These are phyloP conservation scores for Stevia rebaudiana DNA, from an alignment of 140 eudicot genomes.

Conservation along the genomic window DNA sequence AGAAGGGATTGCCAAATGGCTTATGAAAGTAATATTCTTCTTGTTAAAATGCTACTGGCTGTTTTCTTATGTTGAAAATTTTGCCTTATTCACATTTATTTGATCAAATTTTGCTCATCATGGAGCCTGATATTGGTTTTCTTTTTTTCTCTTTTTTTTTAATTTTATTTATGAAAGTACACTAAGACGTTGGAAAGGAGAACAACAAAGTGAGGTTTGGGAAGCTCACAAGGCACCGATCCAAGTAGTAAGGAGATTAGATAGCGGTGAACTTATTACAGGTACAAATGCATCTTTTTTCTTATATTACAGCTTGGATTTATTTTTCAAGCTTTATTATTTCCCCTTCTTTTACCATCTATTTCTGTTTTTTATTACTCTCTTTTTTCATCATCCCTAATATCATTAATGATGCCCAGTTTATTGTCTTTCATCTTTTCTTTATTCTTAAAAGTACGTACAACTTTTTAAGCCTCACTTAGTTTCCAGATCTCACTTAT, in stretches of 20 bases:
- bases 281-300: slow-evolving; percentile 33
- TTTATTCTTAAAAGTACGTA: not conserved
- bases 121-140: slow-evolving; percentile 4
- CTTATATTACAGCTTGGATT: not conserved
- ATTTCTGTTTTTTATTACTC: not conserved
- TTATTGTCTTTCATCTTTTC: not conserved
- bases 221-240: slow-evolving; percentile 89
- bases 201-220: slow-evolving; percentile 60
- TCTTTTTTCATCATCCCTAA: not conserved
- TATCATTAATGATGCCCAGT: not conserved
- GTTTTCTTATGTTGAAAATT: slow-evolving; percentile 1
- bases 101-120: not conserved
- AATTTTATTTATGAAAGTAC: slow-evolving; percentile 59
- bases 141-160: not conserved
- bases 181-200: slow-evolving; percentile 82
- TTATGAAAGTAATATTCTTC: not conserved
- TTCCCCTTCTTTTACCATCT: not conserved
- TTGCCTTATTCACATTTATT: slow-evolving; percentile 5
- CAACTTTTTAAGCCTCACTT: not conserved
- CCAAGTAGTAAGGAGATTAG: slow-evolving; percentile 69
- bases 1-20: not conserved
- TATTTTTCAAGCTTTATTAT: not conserved
- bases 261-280: slow-evolving; percentile 86
- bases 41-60: not conserved
- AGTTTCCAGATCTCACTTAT: not conserved